A percentile compares a stretch with the other conserved stretches of the same genome.
Conservation (phyloP, 2,329 filamentous ascomycete species). For the Alternaria conjuncta region DNA sequence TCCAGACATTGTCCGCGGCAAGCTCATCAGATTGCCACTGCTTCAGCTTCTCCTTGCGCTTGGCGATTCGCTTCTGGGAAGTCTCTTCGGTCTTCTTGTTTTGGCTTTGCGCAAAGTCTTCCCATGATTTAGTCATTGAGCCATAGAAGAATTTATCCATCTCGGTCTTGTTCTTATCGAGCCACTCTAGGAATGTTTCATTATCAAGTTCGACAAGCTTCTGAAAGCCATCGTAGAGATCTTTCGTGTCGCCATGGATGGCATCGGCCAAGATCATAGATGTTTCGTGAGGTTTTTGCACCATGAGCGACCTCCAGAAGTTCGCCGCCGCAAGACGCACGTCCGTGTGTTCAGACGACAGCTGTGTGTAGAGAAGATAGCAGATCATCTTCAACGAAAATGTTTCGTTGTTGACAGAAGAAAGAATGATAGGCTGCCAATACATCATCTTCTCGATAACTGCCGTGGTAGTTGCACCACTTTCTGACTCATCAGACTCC, state of each 20-base stretch:
- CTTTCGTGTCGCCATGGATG: constrained; percentile 71
- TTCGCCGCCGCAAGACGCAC: constrained; percentile 80
- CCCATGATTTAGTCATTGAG: constrained; percentile 82
- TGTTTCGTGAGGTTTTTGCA: constrained; percentile 89
- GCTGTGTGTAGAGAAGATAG: constrained; percentile 89
- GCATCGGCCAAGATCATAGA: constrained; percentile 74
- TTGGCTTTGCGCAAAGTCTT: constrained; percentile 82
- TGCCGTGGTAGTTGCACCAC: constrained; percentile 67
- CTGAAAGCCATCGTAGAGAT: constrained; percentile 78
- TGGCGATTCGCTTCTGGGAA: constrained; percentile 71
- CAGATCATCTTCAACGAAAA: constrained; percentile 85
- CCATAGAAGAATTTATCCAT: constrained; percentile 85
- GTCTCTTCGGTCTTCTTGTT: constrained; percentile 81
- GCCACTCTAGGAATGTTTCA: constrained; percentile 84
- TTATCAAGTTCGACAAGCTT: constrained; percentile 88
- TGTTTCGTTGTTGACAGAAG: constrained; percentile 77
- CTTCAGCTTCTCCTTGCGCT: constrained; percentile 81
- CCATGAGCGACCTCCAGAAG: constrained; percentile 88
- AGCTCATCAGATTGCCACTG: constrained; percentile 77
- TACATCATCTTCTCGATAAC: constrained; percentile 89
- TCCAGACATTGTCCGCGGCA: constrained; percentile 72
- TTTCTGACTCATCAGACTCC: constrained; percentile 74
- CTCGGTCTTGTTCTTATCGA: constrained; percentile 79
- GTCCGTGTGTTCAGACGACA: constrained; percentile 71
- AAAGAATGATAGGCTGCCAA: constrained; percentile 92